phyloP scores from a whole-genome alignment of 2,329 filamentous ascomycete genomes.

The Fusarium fracticaudum region DNA sequence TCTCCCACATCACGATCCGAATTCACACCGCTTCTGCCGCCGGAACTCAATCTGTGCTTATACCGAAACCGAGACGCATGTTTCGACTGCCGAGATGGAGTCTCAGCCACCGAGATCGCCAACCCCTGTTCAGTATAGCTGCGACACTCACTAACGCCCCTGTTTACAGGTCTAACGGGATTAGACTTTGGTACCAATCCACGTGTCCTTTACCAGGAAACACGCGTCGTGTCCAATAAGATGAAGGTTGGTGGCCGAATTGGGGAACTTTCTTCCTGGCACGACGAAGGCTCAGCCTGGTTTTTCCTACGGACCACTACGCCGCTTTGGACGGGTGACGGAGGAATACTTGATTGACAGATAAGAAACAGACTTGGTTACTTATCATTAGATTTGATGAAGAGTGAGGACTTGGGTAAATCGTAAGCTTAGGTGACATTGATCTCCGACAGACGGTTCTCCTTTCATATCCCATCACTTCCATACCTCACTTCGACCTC shows the following conservation, averaged over 20 bases:
- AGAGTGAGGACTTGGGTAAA: too few species aligned
- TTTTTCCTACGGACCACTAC: neutral
- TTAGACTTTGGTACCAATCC: neutral
- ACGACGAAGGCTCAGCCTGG: neutral
- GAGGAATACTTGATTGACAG: too few species aligned
- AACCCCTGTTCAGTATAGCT: neutral
- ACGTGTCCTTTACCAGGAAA: neutral
- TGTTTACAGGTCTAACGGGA: accelerated
- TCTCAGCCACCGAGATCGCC: neutral
- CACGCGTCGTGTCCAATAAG: neutral
- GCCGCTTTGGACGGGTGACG: too few species aligned
- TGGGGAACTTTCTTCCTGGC: neutral
- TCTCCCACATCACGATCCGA: neutral
- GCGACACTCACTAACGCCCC: neutral
- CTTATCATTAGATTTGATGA: too few species aligned
- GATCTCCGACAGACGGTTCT: neutral
- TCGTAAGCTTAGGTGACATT: too few species aligned
- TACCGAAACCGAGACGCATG: neutral
- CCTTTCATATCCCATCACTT: neutral
- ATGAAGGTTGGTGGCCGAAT: neutral
- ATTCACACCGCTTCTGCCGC: neutral
- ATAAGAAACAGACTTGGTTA: too few species aligned
- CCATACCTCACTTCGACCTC: too few species aligned
- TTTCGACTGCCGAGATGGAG: neutral
- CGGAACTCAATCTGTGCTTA: neutral